Percentiles rank a stretch among this genome's conserved stretches.
Conservation (phyloP, 2,329 filamentous ascomycete genomes). For the Lecanicillium sp. region DNA sequence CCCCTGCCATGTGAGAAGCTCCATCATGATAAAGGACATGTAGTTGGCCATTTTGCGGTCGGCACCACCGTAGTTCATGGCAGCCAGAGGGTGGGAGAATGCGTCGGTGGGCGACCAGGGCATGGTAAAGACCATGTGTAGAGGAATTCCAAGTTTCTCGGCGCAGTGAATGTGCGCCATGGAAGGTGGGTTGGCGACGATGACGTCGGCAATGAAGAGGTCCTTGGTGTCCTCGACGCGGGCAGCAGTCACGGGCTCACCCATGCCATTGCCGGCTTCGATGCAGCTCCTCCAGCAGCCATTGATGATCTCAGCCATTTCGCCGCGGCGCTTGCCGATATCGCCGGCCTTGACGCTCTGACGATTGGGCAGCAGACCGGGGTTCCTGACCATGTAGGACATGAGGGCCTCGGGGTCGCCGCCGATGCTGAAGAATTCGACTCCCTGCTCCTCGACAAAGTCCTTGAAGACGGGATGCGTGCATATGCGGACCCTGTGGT, state of each 20-base stretch:
- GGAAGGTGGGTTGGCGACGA: slow-evolving; percentile 49
- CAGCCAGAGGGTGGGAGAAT: slow-evolving; percentile 63
- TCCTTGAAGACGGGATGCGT: slow-evolving; percentile 49
- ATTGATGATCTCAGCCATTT: slow-evolving; percentile 33
- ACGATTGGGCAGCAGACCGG: slow-evolving; percentile 31
- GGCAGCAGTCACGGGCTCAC: slow-evolving; percentile 22
- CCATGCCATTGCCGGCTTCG: slow-evolving; percentile 29
- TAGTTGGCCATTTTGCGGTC: slow-evolving; percentile 59
- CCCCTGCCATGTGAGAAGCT: slow-evolving; percentile 71
- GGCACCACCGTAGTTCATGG: slow-evolving; percentile 51
- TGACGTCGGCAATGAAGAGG: slow-evolving; percentile 48
- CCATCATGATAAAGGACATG: slow-evolving; percentile 61
- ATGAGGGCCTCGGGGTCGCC: slow-evolving; percentile 47
- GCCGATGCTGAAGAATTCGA: slow-evolving; percentile 54
- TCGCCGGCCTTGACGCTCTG: slow-evolving; percentile 32
- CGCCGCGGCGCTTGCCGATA: slow-evolving; percentile 27
- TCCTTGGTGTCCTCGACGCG: slow-evolving; percentile 21
- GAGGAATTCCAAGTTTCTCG: slow-evolving; percentile 40
- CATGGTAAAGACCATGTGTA: slow-evolving; percentile 56
- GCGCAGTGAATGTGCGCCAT: slow-evolving; percentile 49
- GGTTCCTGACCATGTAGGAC: slow-evolving; percentile 37
- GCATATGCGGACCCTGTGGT: slow-evolving; percentile 51
- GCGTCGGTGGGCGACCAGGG: slow-evolving; percentile 65
- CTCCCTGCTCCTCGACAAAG: slow-evolving; percentile 45
- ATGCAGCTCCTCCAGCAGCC: slow-evolving; percentile 33